Evolutionary conservation across 352 stramenopile species (phyloP).

Genomic region (Phytophthora colocasiae): DNA sequence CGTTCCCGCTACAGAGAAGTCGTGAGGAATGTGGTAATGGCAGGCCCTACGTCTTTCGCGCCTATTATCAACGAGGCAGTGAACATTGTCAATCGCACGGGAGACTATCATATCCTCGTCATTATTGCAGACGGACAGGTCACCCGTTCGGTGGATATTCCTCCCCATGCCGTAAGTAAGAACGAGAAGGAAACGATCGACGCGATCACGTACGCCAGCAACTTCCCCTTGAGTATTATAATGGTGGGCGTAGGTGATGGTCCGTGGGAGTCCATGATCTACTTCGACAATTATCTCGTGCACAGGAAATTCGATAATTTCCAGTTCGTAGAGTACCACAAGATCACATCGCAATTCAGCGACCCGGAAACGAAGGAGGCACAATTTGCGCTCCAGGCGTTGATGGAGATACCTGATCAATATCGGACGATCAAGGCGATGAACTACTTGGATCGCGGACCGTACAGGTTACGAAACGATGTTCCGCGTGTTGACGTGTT

Average conservation of each 20-base stretch:
- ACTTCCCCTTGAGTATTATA: constrained; percentile 82
- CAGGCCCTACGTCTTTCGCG: constrained; percentile 85
- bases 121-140: constrained; percentile 91
- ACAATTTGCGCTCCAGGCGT: constrained; percentile 82
- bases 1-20: constrained; percentile 74
- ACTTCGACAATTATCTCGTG: constrained; percentile 82
- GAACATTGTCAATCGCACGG: constrained; percentile 79
- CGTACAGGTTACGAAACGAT: constrained; percentile 58
- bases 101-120: constrained; percentile 87
- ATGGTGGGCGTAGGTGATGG: constrained; percentile 86
- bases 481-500: constrained; percentile 76
- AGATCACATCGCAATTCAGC: constrained; percentile 58
- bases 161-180: constrained; percentile 73
- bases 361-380: constrained; percentile 57
- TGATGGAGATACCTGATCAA: constrained; percentile 89
- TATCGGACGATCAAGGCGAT: constrained; percentile 83
- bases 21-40: constrained; percentile 78
- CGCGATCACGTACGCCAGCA: constrained; percentile 81
- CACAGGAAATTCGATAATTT: constrained; percentile 90
- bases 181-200: constrained; percentile 91
- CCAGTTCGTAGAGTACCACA: constrained; percentile 88
- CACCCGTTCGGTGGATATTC: constrained; percentile 84
- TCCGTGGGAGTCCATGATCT: constrained; percentile 84
- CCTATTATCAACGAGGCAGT: constrained; percentile 88
- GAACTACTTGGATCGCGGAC: constrained; percentile 56